Conservation (phyloP, 495 filamentous ascomycete genomes). For the Pseudomonodictys pantanalensis region DNA sequence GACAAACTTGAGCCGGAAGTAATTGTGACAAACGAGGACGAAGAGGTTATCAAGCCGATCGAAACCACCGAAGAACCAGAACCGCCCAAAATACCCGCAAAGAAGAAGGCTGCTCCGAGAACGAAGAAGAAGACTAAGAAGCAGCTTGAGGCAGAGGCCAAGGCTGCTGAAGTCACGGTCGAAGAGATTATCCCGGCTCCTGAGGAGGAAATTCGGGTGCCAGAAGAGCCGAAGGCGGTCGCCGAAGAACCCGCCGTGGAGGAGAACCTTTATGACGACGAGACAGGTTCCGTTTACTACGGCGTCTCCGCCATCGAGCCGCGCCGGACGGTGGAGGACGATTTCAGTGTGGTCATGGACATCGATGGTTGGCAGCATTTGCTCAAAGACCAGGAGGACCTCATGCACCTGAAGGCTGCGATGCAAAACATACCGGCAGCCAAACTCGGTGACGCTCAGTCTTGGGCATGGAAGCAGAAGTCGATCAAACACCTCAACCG, state of each 20-base stretch:
- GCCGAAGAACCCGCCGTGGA: constrained; percentile 29
- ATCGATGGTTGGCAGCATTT: constrained; percentile 75
- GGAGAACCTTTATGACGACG: constrained; percentile 36
- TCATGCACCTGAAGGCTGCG: constrained; percentile 55
- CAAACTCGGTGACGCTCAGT: constrained; percentile 61
- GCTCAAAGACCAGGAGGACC: constrained; percentile 77
- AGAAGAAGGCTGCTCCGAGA: constrained; percentile 45
- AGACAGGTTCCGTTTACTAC: constrained; percentile 54
- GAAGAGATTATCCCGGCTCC: constrained; percentile 42
- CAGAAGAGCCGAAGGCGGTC: constrained; percentile 38
- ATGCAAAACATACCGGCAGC: constrained; percentile 49
- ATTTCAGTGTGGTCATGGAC: constrained; percentile 63
- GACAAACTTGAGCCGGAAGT: constrained; percentile 24
- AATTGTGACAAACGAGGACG: constrained; percentile 40
- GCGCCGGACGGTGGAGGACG: constrained; percentile 66
- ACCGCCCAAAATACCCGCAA: constrained; percentile 43
- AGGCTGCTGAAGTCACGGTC: constrained; percentile 48
- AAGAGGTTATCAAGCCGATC: constrained; percentile 46
- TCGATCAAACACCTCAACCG: constrained; percentile 82
- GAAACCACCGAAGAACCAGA: constrained; percentile 34
- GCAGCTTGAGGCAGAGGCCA: constrained; percentile 67
- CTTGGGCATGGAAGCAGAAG: constrained; percentile 90
- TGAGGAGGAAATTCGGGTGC: constrained; percentile 42
- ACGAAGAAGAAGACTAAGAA: constrained; percentile 70
- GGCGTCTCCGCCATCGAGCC: constrained; percentile 59